phyloP scores from a whole-genome alignment of 805 yeast genomes.

The Nakazawaea pomicola region DNA sequence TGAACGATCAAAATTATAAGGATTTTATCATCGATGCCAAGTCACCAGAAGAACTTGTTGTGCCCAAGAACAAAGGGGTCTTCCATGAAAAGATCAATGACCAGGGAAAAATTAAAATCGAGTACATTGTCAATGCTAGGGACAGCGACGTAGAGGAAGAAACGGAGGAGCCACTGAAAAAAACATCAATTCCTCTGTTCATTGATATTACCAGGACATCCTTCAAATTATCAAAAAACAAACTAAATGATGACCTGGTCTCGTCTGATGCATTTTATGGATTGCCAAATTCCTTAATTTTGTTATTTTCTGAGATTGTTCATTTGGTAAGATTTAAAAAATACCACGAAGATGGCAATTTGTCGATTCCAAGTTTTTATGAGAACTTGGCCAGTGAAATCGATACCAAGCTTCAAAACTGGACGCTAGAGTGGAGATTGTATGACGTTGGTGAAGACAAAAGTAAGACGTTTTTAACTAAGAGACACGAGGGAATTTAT shows the following conservation, averaged over 20 bases:
- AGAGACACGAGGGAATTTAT: slow-evolving; percentile 66
- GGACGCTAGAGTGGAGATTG: slow-evolving; percentile 77
- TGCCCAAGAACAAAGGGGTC: slow-evolving; percentile 22
- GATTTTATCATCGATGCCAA: slow-evolving; percentile 25
- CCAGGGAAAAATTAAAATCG: slow-evolving; percentile 44
- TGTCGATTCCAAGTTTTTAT: slow-evolving; percentile 29
- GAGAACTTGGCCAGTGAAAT: slow-evolving; percentile 30
- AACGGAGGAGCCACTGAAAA: slow-evolving; percentile 2
- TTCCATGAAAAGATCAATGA: slow-evolving; percentile 38
- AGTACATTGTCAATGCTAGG: slow-evolving; percentile 29
- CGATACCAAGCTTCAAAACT: slow-evolving; percentile 48
- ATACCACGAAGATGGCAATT: slow-evolving; percentile 35
- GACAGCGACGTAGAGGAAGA: slow-evolving; percentile 17
- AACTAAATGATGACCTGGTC: slow-evolving; percentile 49
- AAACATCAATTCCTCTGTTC: slow-evolving; percentile 29
- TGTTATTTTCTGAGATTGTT: slow-evolving; percentile 69
- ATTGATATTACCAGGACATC: slow-evolving; percentile 37
- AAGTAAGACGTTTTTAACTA: slow-evolving; percentile 35
- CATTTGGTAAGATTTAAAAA: slow-evolving; percentile 59
- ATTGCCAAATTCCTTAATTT: slow-evolving; percentile 72
- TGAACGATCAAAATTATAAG: slow-evolving; percentile 29
- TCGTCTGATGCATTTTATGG: slow-evolving; percentile 83
- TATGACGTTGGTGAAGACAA: slow-evolving; percentile 24
- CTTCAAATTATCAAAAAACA: slow-evolving; percentile 33
- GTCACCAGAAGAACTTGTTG: slow-evolving; percentile 12